Evolutionary conservation across 345 rosid species (phyloP).

Genomic region (Euphorbia pulcherrima): DNA sequence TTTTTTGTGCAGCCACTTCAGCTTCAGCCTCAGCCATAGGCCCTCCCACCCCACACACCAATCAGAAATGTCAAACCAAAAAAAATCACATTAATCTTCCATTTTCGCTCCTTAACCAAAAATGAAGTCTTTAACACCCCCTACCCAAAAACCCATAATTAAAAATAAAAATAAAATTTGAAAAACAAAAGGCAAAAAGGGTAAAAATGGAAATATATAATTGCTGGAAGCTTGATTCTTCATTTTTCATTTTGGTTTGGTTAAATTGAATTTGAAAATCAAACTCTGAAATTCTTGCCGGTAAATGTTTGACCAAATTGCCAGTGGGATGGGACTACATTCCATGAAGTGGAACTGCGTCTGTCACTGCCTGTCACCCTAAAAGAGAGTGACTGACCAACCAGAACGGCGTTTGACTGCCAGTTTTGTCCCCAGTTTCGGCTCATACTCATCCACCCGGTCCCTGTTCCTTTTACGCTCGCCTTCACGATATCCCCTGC

Average conservation of each 20-base stretch:
- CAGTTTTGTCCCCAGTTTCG: slow-evolving; percentile 99
- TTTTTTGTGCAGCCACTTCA: slow-evolving; percentile 41
- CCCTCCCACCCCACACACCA: background rate
- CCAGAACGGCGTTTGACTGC: slow-evolving; percentile 78
- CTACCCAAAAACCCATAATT: slow-evolving; percentile 1
- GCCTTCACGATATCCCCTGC: slow-evolving; percentile 79
- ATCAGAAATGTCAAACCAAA: slow-evolving; percentile 4
- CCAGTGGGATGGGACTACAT: slow-evolving; percentile 76
- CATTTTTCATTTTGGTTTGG: background rate
- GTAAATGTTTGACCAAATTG: slow-evolving; percentile 93
- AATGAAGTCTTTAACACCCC: background rate
- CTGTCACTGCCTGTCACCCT: slow-evolving; percentile 73
- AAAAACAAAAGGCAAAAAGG: background rate
- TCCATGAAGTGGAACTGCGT: slow-evolving; percentile 74
- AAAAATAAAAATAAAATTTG: background rate
- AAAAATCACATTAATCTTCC: background rate
- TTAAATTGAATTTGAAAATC: slow-evolving; percentile 11
- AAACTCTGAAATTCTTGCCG: slow-evolving; percentile 84
- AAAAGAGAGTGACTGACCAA: slow-evolving; percentile 83
- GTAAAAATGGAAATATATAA: slow-evolving; percentile 9
- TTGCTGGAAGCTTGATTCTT: slow-evolving; percentile 14
- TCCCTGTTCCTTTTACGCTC: slow-evolving; percentile 66
- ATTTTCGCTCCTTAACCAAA: background rate
- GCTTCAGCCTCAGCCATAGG: slow-evolving; percentile 11
- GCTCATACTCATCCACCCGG: slow-evolving; percentile 81